Base-by-base conservation (phyloP, 2,329 filamentous ascomycete species). In the Scolecobasidium constrictum region DNA sequence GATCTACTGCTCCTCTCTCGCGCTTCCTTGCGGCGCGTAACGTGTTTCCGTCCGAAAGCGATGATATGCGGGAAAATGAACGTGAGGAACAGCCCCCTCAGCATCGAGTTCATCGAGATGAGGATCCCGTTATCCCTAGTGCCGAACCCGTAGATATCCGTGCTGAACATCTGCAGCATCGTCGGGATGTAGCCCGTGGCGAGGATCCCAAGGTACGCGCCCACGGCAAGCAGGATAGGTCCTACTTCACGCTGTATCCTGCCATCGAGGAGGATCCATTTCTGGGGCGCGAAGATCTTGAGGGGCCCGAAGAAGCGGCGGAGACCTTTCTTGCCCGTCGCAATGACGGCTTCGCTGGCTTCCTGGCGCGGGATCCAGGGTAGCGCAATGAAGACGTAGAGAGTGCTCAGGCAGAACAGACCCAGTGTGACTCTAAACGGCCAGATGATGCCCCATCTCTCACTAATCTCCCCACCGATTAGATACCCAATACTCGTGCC, bases 161-260 rank as follows among this genome's bases (percentile, higher is more conserved):
- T 69, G 4, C 64, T 57, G 49, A 67, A 71, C 60, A 70, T 66
- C 43, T 71, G 67, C 0, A 71, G 57, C 9, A 85, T 60, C 0
- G 75, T 65, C 0, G 77, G 75, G 0, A 80, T 78, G 44, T 82
- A 85, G 2, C 77, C 78, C 0, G 81, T 83, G 0, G 81, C 79
- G 2, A 83, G 66, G 53, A 84, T 78, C 0, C 75, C 79, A 0
- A 81, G 59, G 46, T 83, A 85, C 2, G 82, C 77, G 1, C 81
- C 81, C 1, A 67, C 60, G 16, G 77, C 80, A 3, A 85, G 68
- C 2, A 83, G 71, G 3, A 81, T 58, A 0, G 81, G 68, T 2
- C 81, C 79, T 18, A 75, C 75, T 48, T 83, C 75, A 15, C 60
- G 74, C 38, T 59, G 63, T 4, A 70, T 51, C 2, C 60, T 62